These are phyloP conservation scores for Apocynum venetum DNA, from an alignment of 257 asterid species.

Conservation along the genomic window DNA sequence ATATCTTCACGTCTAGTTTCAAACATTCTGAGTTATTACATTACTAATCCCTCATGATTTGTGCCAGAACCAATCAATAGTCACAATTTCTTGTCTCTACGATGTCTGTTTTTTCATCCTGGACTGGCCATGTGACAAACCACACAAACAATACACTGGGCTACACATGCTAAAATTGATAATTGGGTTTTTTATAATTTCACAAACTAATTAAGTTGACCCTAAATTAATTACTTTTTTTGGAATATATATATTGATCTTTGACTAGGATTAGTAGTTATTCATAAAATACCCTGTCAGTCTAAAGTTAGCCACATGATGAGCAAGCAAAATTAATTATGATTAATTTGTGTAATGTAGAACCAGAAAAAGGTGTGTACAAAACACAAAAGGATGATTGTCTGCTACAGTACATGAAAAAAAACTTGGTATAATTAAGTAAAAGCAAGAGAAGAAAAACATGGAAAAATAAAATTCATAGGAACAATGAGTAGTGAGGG, in stretches of 20 bases:
- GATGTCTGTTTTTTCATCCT: neutral
- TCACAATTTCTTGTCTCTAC: neutral
- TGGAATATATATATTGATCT: neutral
- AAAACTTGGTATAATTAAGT: no score
- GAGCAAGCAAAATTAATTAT: neutral
- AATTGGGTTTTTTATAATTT: neutral
- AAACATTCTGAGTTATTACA: no score
- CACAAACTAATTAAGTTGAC: neutral
- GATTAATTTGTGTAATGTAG: neutral
- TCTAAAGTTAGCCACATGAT: neutral
- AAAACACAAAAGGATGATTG: no score
- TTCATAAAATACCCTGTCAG: neutral
- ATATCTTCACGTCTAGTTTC: no score
- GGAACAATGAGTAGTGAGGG: constrained; percentile 20
- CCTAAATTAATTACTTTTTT: neutral
- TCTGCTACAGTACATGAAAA: no score
- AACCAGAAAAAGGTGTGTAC: neutral
- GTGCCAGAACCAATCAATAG: no score
- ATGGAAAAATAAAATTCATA: constrained; percentile 15
- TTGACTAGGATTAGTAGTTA: neutral
- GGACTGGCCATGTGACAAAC: no score
- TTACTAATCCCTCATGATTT: no score
- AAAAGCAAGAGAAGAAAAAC: constrained; percentile 7
- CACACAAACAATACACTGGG: neutral
- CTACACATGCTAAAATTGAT: neutral